Conservation (phyloP, 1,284 basidiomycete species). For the Wolfiporia cocos region DNA sequence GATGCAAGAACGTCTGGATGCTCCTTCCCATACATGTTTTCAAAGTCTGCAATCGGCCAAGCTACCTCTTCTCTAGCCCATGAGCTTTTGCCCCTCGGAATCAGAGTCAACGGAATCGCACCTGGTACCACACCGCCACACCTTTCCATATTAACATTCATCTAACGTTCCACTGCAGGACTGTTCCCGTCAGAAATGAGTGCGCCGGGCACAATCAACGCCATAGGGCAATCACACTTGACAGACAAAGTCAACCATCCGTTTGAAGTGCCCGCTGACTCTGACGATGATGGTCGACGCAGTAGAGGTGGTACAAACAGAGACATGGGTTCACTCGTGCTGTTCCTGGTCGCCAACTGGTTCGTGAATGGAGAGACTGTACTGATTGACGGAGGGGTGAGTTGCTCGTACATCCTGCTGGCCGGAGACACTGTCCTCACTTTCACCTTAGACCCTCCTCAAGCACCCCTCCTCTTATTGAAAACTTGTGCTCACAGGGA, state of each 20-base stretch:
- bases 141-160: not conserved
- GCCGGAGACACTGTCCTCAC: not conserved
- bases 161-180: conserved; percentile 9
- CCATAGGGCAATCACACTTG: conserved; percentile 27
- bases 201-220: conserved; percentile 26
- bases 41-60: conserved; percentile 45
- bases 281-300: conserved; percentile 3
- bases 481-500: too few relatives aligned
- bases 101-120: conserved; percentile 52
- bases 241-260: conserved; percentile 15
- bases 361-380: conserved; percentile 49
- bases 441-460: conserved; percentile 28
- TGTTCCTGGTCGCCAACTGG: conserved; percentile 43
- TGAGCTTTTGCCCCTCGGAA: conserved; percentile 44
- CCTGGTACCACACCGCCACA: conserved; percentile 25
- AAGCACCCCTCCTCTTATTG: conserved; percentile 38
- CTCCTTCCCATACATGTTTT: conserved; percentile 43
- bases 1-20: conserved; percentile 35
- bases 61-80: conserved; percentile 43
- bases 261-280: conserved; percentile 29
- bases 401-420: conserved; percentile 14
- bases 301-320: conserved; percentile 31
- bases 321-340: conserved; percentile 39
- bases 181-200: conserved; percentile 31
- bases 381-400: conserved; percentile 43